Conservation (phyloP, 2,329 filamentous ascomycete species). For the Fusarium stilboides region DNA sequence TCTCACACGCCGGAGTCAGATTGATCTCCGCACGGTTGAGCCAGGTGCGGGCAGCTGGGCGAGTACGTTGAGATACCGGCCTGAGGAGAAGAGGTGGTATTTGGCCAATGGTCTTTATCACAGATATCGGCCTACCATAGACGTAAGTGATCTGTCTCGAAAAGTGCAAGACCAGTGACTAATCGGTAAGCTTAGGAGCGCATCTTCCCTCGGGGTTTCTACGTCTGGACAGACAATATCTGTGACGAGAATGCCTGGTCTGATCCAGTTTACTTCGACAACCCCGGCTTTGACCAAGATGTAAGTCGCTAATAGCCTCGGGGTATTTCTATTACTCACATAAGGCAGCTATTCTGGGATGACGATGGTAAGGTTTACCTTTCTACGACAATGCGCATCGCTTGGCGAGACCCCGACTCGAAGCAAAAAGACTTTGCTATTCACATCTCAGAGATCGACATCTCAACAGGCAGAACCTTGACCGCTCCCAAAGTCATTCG, state of each 20-base stretch:
- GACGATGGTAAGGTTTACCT: slow-evolving; percentile 66
- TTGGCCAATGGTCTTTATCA: slow-evolving; percentile 63
- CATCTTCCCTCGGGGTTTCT: slow-evolving; percentile 68
- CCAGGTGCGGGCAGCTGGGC: slow-evolving; percentile 67
- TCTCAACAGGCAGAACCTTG: slow-evolving; percentile 59
- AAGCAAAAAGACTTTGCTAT: slow-evolving; percentile 68
- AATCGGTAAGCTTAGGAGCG: slow-evolving; percentile 51
- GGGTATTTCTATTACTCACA: slow-evolving; percentile 7
- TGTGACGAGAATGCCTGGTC: slow-evolving; percentile 66
- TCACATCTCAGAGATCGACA: slow-evolving; percentile 61
- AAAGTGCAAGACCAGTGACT: neutral
- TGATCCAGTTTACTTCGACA: slow-evolving; percentile 68
- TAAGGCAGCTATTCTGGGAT: slow-evolving; percentile 61
- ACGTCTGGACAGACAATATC: slow-evolving; percentile 67
- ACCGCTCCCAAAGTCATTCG: slow-evolving; percentile 55
- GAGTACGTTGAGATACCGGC: slow-evolving; percentile 62
- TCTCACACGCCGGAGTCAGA: slow-evolving; percentile 64
- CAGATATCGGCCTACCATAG: slow-evolving; percentile 56
- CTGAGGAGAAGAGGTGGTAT: slow-evolving; percentile 60
- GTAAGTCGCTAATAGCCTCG: slow-evolving; percentile 6
- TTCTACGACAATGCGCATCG: slow-evolving; percentile 58
- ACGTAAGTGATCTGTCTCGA: slow-evolving; percentile 44
- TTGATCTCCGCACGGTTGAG: slow-evolving; percentile 67
- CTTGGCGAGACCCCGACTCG: slow-evolving; percentile 54
- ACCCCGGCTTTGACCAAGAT: slow-evolving; percentile 68